These are phyloP conservation scores for Amyloporia xantha DNA, from an alignment of 768 basidiomycete species.

Conservation along the genomic window DNA sequence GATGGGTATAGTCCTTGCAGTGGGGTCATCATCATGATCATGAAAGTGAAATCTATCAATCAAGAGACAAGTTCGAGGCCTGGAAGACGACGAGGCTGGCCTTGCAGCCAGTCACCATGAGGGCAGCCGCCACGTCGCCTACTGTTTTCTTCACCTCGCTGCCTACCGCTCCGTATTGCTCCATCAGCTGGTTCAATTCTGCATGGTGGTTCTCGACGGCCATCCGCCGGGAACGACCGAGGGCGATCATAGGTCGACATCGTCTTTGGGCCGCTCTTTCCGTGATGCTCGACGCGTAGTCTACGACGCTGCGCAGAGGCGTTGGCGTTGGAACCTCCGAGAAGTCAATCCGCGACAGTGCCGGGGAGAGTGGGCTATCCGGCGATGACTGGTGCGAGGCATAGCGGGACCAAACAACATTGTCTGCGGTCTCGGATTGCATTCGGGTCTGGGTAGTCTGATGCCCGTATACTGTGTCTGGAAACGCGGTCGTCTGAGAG, in stretches of 20 bases:
- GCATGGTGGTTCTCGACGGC: slow-evolving; percentile 62
- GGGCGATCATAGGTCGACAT: slow-evolving; percentile 51
- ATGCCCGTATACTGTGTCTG: slow-evolving; percentile 64
- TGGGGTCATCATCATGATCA: not conserved
- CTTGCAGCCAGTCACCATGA: slow-evolving; percentile 56
- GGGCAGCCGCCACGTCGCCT: slow-evolving; percentile 76
- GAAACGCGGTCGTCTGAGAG: slow-evolving; percentile 33
- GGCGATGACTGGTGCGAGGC: slow-evolving; percentile 24
- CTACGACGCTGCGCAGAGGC: slow-evolving; percentile 52
- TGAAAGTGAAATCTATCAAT: not conserved
- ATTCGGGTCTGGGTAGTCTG: slow-evolving; percentile 56
- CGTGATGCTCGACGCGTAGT: slow-evolving; percentile 30
- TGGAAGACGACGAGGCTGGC: slow-evolving; percentile 66
- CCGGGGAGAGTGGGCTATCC: slow-evolving; percentile 19
- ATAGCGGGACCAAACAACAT: slow-evolving; percentile 65
- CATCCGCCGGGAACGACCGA: slow-evolving; percentile 70
- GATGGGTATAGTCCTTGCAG: not conserved
- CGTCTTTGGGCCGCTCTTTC: slow-evolving; percentile 13
- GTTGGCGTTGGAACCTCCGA: slow-evolving; percentile 43
- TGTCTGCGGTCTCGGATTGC: slow-evolving; percentile 82
- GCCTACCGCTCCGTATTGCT: slow-evolving; percentile 47
- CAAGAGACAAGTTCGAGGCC: slow-evolving; percentile 24
- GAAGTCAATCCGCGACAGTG: slow-evolving; percentile 60
- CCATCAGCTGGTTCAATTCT: slow-evolving; percentile 64
- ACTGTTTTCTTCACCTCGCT: slow-evolving; percentile 74